These are phyloP conservation scores for Neurospora sp. DNA, from an alignment of 495 filamentous ascomycete species.

Conservation along the genomic window DNA sequence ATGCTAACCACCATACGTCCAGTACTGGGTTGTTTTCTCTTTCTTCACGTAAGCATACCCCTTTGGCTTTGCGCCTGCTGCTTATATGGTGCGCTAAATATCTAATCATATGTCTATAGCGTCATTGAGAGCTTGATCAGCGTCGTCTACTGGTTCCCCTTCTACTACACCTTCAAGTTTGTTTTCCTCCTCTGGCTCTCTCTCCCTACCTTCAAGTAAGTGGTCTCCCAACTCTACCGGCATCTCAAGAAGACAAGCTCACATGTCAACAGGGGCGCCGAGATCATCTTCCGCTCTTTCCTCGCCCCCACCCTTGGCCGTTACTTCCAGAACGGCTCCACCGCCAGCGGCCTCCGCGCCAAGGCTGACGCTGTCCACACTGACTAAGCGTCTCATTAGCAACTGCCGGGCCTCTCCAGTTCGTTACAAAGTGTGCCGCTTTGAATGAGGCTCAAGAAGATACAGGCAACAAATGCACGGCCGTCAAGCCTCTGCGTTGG, in stretches of 20 bases:
- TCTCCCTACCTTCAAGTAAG: conserved; percentile 85
- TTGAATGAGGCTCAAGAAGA: conserved; percentile 6
- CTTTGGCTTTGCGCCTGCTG: neutral
- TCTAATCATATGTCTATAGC: conserved; percentile 20
- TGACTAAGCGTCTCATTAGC: conserved; percentile 29
- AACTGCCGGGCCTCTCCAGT: neutral
- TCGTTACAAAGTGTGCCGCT: conserved; percentile 13
- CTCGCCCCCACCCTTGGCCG: conserved; percentile 81
- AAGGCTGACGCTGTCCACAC: conserved; percentile 71
- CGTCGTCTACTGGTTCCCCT: conserved; percentile 99
- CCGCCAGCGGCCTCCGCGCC: conserved; percentile 80
- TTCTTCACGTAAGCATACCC: conserved; percentile 60
- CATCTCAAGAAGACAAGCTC: neutral
- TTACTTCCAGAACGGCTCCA: conserved; percentile 71
- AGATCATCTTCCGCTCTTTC: conserved; percentile 93
- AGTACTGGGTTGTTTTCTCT: conserved; percentile 98
- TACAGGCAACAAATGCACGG: neutral
- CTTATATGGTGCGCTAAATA: neutral
- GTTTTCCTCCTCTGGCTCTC: conserved; percentile 93
- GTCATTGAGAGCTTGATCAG: conserved; percentile 87
- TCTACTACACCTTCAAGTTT: conserved; percentile 99
- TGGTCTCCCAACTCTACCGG: conserved; percentile 7
- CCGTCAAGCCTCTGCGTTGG: neutral
- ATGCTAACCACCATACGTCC: conserved; percentile 22
- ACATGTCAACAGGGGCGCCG: conserved; percentile 60